Percentiles rank a stretch among this genome's conserved stretches.
Evolutionary conservation across 345 rosid genomes (phyloP).

Genomic region (Lepidium africanum): DNA sequence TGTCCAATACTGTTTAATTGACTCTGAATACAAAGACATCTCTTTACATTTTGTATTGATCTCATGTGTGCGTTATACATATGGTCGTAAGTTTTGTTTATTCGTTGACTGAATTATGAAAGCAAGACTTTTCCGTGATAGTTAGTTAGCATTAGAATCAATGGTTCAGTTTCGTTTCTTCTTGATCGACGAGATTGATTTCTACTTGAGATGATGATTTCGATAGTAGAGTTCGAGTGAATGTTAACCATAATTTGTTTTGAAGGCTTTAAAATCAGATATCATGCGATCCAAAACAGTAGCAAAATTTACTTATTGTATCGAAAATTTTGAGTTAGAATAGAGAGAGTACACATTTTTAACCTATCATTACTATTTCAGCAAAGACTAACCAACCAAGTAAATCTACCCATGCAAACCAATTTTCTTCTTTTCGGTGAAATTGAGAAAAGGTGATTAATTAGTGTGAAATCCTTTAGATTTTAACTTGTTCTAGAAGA

Average conservation of each 20-base stretch:
- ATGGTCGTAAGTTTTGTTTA: not conserved
- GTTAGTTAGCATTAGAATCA: not conserved
- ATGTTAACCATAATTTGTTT: not conserved
- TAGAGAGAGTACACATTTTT: not conserved
- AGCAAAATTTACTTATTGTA: not conserved
- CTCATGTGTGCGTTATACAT: not conserved
- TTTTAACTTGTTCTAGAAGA: not conserved
- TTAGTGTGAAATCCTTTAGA: not conserved
- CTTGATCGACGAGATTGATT: not conserved
- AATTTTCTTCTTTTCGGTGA: not conserved
- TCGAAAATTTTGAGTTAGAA: not conserved
- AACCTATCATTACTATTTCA: not conserved
- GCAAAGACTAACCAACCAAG: not conserved
- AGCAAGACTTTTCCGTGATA: not conserved
- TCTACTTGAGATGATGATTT: not conserved
- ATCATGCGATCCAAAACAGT: not conserved
- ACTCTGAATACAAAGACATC: not conserved
- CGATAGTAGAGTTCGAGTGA: not conserved
- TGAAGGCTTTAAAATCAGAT: not conserved
- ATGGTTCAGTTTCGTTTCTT: not conserved
- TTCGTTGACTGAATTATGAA: not conserved
- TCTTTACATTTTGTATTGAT: not conserved
- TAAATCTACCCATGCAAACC: not conserved
- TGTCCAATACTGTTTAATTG: conserved; percentile 1
- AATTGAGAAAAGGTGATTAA: not conserved